These are phyloP conservation scores for Harringtonia lauricola DNA, from an alignment of 2,329 filamentous ascomycete genomes.

Conservation along the genomic window DNA sequence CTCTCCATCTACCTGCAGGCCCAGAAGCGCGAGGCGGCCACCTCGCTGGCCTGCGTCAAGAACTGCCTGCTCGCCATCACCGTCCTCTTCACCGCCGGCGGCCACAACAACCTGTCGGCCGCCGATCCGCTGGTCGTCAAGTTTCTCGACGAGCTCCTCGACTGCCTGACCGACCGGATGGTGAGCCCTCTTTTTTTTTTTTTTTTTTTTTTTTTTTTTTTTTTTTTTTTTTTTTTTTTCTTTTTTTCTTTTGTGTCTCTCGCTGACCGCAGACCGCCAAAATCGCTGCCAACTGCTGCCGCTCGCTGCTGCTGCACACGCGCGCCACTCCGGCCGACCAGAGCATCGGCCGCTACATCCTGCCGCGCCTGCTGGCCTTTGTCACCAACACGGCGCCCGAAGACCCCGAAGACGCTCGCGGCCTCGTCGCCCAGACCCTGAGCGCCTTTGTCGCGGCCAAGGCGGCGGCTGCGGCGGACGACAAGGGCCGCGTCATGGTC, in stretches of 20 bases:
- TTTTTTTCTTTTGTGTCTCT: not conserved
- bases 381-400: constrained; percentile 58
- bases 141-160: constrained; percentile 71
- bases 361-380: constrained; percentile 68
- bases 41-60: constrained; percentile 79
- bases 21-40: constrained; percentile 62
- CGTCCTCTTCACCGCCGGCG: constrained; percentile 75
- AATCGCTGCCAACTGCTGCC: constrained; percentile 81
- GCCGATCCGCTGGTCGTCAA: constrained; percentile 63
- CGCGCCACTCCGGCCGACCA: constrained; percentile 55
- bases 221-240: not conserved
- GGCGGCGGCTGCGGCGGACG: not conserved
- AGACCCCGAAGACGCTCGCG: constrained; percentile 67
- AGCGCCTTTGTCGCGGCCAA: constrained; percentile 52
- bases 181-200: constrained; percentile 23
- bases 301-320: constrained; percentile 65
- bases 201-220: not conserved
- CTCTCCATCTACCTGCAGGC: constrained; percentile 66
- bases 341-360: constrained; percentile 60
- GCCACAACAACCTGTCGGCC: constrained; percentile 60
- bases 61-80: constrained; percentile 84
- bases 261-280: constrained; percentile 53
- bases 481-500: constrained; percentile 32
- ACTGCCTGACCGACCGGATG: constrained; percentile 72
- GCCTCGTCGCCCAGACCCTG: constrained; percentile 62